Evolutionary conservation across 768 basidiomycete genomes (phyloP), one percentile per base, ranked within the genome.

Genomic region (Auricularia cornea): DNA sequence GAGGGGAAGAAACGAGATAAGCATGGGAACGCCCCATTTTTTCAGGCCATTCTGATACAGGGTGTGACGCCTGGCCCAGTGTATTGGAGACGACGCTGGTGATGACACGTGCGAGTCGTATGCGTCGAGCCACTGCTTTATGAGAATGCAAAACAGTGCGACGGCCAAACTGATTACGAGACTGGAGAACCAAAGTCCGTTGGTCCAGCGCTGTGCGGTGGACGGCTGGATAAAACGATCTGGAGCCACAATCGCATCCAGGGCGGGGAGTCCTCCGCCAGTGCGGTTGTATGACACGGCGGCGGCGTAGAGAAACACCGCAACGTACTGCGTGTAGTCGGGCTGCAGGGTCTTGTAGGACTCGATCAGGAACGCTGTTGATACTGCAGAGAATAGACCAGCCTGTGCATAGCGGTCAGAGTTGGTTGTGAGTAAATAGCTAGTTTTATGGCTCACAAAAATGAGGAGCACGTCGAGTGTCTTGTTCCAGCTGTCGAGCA

Each of bases 261-360:
- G 26, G 32, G 18, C 20, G n/a, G 28, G 16, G 56, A 20, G 18
- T n/a, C n/a, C n/a, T n/a, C n/a, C n/a, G n/a, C 12, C 18, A 3
- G 12, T 29, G 3, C n/a, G 32, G 18, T 28, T 14, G 18, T 8
- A 18, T 16, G 14, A 23, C 32, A 18, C 29, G n/a, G 32, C 56
- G 18, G 32, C 32, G 14, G 23, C 59, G 59, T 33, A 59, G 38
- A 59, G 59, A n/a, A 32, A 4, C 12, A 3, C 11, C 10, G 59
- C 59, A 20, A 29, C 20, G 38, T 33, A 33, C 11, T 59, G 26
- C 4, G 38, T 23, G 2, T 65, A 38, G 32, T 67, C 65, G 2
- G 66, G 66, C 23, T 54, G 38, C 23, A 67, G 38, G 0, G 20
- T 20, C n/a, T 67, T 67, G 38, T 66, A 67, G 18, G 65, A 66